Percentiles rank a stretch among this genome's conserved stretches.
Conservation (phyloP, 2,329 filamentous ascomycete species). For the Akanthomyces dipterigenus region DNA sequence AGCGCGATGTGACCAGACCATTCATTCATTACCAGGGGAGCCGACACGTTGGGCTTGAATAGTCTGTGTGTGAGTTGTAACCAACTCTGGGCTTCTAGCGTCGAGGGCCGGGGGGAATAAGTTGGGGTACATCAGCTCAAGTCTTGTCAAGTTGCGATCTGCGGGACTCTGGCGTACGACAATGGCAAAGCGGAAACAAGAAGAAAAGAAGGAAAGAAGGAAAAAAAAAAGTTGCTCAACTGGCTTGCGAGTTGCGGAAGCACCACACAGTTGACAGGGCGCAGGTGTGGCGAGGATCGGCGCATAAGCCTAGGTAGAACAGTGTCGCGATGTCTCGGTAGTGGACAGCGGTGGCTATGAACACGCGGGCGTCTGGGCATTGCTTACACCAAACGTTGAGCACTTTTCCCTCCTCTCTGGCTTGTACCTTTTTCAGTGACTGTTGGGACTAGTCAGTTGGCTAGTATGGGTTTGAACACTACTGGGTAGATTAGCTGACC, state of each 20-base stretch:
- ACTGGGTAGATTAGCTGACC: background rate
- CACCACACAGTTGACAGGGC: background rate
- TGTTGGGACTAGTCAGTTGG: too few species aligned
- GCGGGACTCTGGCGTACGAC: too few species aligned
- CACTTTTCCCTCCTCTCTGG: background rate
- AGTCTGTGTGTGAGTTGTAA: too few species aligned
- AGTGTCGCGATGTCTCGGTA: background rate
- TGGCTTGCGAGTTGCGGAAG: too few species aligned
- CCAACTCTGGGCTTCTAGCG: background rate
- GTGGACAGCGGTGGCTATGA: background rate
- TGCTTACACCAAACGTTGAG: background rate
- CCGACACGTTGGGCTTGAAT: background rate
- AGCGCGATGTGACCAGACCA: background rate
- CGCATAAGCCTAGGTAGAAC: background rate
- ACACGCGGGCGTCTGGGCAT: background rate
- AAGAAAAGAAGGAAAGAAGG: too few species aligned
- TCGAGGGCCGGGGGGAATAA: too few species aligned
- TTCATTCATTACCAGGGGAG: background rate
- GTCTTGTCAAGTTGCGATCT: too few species aligned
- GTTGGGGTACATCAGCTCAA: too few species aligned
- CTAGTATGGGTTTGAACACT: background rate
- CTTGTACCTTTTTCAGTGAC: too few species aligned
- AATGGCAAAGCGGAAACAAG: too few species aligned
- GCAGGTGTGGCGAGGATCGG: constrained; percentile 2
- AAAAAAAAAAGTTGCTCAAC: too few species aligned